These are phyloP conservation scores for Fusarium lyarnte DNA, from an alignment of 2,329 filamentous ascomycete species.

Conservation along the genomic window DNA sequence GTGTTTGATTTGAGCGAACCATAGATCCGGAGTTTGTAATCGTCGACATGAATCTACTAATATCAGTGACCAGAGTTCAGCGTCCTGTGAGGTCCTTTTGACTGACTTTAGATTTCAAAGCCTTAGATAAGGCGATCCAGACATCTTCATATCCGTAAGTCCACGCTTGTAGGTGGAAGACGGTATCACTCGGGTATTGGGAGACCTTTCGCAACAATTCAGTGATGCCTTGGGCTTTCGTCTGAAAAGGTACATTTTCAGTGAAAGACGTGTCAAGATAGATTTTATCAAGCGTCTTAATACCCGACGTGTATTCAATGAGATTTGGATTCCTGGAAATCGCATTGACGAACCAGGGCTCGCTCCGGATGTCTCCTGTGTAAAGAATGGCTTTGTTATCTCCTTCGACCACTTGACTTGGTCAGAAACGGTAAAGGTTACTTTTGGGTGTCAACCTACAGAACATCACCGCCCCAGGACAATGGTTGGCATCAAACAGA, in stretches of 20 bases:
- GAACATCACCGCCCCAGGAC: slow-evolving; percentile 91
- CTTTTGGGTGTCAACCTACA: slow-evolving; percentile 50
- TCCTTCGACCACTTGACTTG: slow-evolving; percentile 73
- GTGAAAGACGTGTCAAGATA: slow-evolving; percentile 90
- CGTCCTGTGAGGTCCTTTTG: too few relatives aligned
- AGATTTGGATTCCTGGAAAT: slow-evolving; percentile 77
- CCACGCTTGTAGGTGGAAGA: slow-evolving; percentile 89
- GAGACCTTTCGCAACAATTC: slow-evolving; percentile 77
- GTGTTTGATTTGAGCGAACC: slow-evolving; percentile 63
- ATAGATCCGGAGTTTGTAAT: slow-evolving; percentile 82
- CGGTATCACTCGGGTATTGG: slow-evolving; percentile 75
- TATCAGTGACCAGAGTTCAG: neutral
- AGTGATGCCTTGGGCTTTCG: slow-evolving; percentile 77
- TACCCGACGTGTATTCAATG: slow-evolving; percentile 75
- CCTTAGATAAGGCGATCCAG: slow-evolving; percentile 81
- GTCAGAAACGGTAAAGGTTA: neutral
- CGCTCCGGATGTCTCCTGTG: slow-evolving; percentile 87
- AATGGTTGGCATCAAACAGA: slow-evolving; percentile 91
- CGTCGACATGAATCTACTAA: slow-evolving; percentile 78
- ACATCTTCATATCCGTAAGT: slow-evolving; percentile 93
- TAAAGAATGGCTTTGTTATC: slow-evolving; percentile 79
- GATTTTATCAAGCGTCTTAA: slow-evolving; percentile 77
- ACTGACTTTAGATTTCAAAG: slow-evolving; percentile 69
- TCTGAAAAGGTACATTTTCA: slow-evolving; percentile 58
- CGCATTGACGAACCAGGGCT: slow-evolving; percentile 84